Evolutionary conservation across 2,329 filamentous ascomycete genomes (phyloP).

Genomic region (Phialophora expanda): DNA sequence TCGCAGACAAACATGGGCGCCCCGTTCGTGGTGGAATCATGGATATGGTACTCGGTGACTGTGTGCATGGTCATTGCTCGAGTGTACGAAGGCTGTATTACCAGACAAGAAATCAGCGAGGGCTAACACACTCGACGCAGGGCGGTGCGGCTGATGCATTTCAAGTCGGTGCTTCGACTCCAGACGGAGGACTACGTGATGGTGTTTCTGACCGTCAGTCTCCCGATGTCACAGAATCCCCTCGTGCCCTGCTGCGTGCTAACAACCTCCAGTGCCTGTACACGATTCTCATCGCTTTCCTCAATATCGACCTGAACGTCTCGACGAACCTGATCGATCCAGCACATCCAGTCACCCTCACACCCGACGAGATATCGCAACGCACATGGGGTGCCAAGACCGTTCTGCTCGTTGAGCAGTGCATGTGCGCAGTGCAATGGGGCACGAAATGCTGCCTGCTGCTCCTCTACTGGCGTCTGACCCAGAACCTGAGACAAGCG

Average conservation of each 20-base stretch:
- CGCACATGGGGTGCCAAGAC: conserved; percentile 61
- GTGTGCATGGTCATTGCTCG: conserved; percentile 35
- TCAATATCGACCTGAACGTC: conserved; percentile 52
- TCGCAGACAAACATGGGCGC: conserved; percentile 28
- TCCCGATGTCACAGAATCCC: neutral
- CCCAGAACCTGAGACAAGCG: conserved; percentile 46
- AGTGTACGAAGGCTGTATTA: conserved; percentile 27
- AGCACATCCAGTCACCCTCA: conserved; percentile 51
- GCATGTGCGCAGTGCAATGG: conserved; percentile 58
- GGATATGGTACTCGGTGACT: conserved; percentile 39
- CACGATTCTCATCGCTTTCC: conserved; percentile 52
- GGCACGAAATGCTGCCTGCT: conserved; percentile 60
- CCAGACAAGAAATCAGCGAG: neutral
- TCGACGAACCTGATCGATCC: conserved; percentile 54
- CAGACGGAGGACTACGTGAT: conserved; percentile 65
- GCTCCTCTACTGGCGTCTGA: conserved; percentile 61
- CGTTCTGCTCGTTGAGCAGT: conserved; percentile 60
- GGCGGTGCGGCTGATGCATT: conserved; percentile 32
- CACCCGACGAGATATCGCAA: conserved; percentile 48
- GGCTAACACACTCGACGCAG: conserved; percentile 19
- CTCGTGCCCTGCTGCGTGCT: neutral
- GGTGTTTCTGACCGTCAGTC: conserved; percentile 54
- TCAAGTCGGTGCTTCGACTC: conserved; percentile 44
- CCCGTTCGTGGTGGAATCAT: conserved; percentile 39
- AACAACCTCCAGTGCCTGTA: conserved; percentile 41